These are phyloP conservation scores for Hypomontagnella monticulosa DNA, from an alignment of 495 filamentous ascomycete species.

Conservation along the genomic window DNA sequence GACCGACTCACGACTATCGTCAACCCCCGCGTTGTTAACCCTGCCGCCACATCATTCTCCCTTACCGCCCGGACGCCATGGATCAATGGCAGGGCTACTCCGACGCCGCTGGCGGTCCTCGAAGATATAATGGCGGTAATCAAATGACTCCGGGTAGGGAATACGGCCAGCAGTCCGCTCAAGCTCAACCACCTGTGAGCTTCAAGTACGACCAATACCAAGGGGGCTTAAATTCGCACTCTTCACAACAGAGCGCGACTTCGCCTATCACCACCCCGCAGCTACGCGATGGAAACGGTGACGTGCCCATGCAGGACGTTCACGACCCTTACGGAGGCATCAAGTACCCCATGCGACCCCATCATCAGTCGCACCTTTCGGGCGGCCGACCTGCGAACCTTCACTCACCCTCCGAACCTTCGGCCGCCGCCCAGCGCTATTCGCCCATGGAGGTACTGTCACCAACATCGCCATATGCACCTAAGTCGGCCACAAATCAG, in stretches of 20 bases:
- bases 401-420: constrained; percentile 76
- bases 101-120: constrained; percentile 56
- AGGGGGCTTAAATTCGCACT: constrained; percentile 63
- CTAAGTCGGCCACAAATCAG: constrained; percentile 50
- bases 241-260: constrained; percentile 64
- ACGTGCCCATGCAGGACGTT: constrained; percentile 92
- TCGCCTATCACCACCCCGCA: constrained; percentile 74
- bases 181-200: constrained; percentile 69
- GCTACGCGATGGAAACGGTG: constrained; percentile 77
- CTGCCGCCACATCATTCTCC: constrained; percentile 16
- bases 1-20: constrained; percentile 10
- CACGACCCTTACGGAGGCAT: constrained; percentile 80
- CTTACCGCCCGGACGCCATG: constrained; percentile 55
- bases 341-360: constrained; percentile 80
- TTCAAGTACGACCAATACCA: constrained; percentile 82
- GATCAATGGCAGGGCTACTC: constrained; percentile 66
- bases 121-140: constrained; percentile 61
- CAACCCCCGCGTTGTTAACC: constrained; percentile 18
- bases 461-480: constrained; percentile 62
- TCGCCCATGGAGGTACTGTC: constrained; percentile 89
- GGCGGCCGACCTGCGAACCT: constrained; percentile 56
- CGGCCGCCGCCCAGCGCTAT: constrained; percentile 87
- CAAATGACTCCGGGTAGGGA: constrained; percentile 57
- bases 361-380: constrained; percentile 68
- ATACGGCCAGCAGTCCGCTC: constrained; percentile 60